Percentiles rank a stretch among this genome's conserved stretches.
Conservation (phyloP, 2,329 filamentous ascomycete species). For the Pleoardoris graminearum region DNA sequence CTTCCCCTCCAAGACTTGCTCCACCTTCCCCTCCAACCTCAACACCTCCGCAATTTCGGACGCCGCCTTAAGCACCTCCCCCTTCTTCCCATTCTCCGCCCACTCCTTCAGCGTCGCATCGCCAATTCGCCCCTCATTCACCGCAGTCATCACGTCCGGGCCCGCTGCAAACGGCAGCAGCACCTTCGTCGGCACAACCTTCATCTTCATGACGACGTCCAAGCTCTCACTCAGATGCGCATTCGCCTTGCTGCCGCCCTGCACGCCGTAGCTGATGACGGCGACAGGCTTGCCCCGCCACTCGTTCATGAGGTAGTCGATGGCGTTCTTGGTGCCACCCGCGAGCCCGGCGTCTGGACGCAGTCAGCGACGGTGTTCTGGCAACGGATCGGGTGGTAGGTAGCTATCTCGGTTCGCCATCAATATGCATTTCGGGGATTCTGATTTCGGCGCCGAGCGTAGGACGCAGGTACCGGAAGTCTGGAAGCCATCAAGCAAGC, state of each 20-base stretch:
- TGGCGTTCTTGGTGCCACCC: slow-evolving; percentile 62
- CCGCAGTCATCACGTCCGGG: slow-evolving; percentile 4
- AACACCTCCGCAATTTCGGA: slow-evolving; percentile 7
- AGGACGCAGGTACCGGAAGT: too few relatives aligned
- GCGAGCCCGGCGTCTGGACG: slow-evolving; percentile 60
- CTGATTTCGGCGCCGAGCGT: too few relatives aligned
- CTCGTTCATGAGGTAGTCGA: slow-evolving; percentile 64
- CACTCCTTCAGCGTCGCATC: slow-evolving; percentile 10
- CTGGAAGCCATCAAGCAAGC: too few relatives aligned
- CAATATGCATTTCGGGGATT: too few relatives aligned
- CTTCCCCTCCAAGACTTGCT: background rate
- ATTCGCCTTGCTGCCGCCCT: slow-evolving; percentile 41
- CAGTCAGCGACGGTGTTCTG: too few relatives aligned
- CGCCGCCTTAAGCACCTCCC: slow-evolving; percentile 12
- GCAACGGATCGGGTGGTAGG: too few relatives aligned
- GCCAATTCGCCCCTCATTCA: slow-evolving; percentile 9
- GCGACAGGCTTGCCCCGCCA: slow-evolving; percentile 60
- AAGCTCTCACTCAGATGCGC: slow-evolving; percentile 11
- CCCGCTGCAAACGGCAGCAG: slow-evolving; percentile 10
- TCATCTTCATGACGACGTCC: slow-evolving; percentile 13
- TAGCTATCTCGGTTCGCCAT: too few relatives aligned
- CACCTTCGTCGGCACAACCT: slow-evolving; percentile 12
- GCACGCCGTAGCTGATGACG: slow-evolving; percentile 59
- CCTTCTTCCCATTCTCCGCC: slow-evolving; percentile 9
- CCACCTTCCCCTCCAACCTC: background rate